Base-by-base conservation (phyloP, 352 stramenopile genomes). In the Aphanomyces cochlioides region DNA sequence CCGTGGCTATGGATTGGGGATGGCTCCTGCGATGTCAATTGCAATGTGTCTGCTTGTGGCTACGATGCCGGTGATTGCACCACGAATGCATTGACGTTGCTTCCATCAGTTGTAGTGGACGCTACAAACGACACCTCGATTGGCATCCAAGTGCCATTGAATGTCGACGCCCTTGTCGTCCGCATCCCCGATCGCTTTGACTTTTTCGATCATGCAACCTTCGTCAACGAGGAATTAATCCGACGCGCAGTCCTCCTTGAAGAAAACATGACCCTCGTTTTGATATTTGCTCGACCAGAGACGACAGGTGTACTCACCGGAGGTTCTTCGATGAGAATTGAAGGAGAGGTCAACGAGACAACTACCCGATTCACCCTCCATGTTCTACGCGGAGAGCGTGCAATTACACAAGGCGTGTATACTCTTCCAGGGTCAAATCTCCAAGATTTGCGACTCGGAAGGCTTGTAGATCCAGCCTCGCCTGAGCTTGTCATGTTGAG, bases 31-130 rank as follows among this genome's bases (percentile, higher is more conserved):
- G 85, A 96, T 69, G 58, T 73, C 4, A 70, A 76, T 50, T 96
- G 89, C 70, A 95, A 96, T 75, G 76, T 90, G 5, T 88, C 79
- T 21, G 80, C 80, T 15, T 96, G 89, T 70, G 89, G 82, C 36
- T 96, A 89, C 76, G 89, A 96, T 69, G 74, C 76, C 56, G 88
- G 87, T 15, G 89, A 96, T 64, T 96, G 89, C 64, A 77, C 77
- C 67, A 77, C 78, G 7, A 45, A 74, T 17, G 60, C 77, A 66
- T 79, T 80, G 17, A 48, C 72, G 43, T 66, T 83, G 1, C 71
- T 95, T 34, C 77, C 72, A 63, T 81, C 82, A 5, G 78, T 82
- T 0, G 72, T 85, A 13, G 34, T 92, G 1, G 40, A 40, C 1
- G 17, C 43, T n/a, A 67, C 89, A 37, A 87, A 13, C 7, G 28